Base-by-base conservation (phyloP, 1,284 basidiomycete genomes). In the Cryptococcus sp. region DNA sequence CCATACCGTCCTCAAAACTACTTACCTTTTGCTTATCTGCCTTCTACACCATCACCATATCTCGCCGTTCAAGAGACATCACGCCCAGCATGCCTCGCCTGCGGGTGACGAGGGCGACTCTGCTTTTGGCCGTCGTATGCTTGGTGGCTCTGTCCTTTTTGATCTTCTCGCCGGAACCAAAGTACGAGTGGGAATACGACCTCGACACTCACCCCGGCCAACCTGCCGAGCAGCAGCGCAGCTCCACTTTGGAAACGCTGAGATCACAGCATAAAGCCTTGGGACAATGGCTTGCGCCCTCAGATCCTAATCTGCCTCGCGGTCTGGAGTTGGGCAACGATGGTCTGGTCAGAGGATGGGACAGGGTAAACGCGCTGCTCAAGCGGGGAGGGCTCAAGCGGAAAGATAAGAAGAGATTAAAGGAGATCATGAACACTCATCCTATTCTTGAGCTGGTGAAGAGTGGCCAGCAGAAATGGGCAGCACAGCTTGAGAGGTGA, bases 401-500 rank as follows among this genome's bases (percentile, higher is more conserved):
- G 53, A 61, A 59, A 42, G 66, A 68, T 38, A 60, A 53, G 51
- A 62, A 65, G 47, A 59, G 52, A 47, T 44, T 71, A 17, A 56
- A 61, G 53, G 48, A 47, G n/a, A 40, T 57, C 5, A 53, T 59
- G 58, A 54, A 61, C 47, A 67, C 44, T n/a, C 77, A 79, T 66
- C 77, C 77, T 5, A 78, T 79, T 20, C 49, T 69, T 35, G 63
- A 69, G 52, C 62, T 78, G 48, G 73, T 76, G 59, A 60, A 67
- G 47, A 56, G 65, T 19, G 73, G 72, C 6, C 63, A 66, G 46
- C 50, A 70, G 41, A 59, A 64, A 22, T 79, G 74, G 76, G 66
- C 70, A 40, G 46, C 22, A 6, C 58, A 76, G 48, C 57, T 80
- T 25, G 69, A 49, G 23, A 64, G 73, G 74, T 76, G 50, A 60